phyloP scores from a whole-genome alignment of 768 basidiomycete genomes.

The Hygrocybe coccinea region DNA sequence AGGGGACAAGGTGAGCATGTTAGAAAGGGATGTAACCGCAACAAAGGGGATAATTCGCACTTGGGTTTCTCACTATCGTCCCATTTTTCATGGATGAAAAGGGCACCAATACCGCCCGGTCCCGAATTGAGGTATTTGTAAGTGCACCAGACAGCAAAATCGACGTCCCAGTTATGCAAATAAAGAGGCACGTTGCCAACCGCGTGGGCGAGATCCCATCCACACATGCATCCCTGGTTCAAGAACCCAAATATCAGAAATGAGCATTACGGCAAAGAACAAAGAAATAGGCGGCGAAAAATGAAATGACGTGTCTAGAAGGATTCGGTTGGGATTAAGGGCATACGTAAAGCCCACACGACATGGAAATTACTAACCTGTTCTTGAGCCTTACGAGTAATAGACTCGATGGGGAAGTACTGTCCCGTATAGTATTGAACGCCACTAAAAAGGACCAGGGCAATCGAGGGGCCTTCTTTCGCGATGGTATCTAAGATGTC shows the following conservation, averaged over 20 bases:
- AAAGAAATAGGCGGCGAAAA: not conserved
- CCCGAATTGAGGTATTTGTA: slow-evolving; percentile 98
- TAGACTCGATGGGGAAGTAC: slow-evolving; percentile 79
- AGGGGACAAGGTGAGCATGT: slow-evolving; percentile 7
- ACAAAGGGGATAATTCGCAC: slow-evolving; percentile 34
- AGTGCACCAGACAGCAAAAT: slow-evolving; percentile 98
- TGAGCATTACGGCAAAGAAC: slow-evolving; percentile 6
- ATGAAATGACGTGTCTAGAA: not conserved
- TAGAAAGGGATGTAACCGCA: not conserved
- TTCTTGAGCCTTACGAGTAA: slow-evolving; percentile 80
- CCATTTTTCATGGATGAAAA: slow-evolving; percentile 86
- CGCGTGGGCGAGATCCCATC: slow-evolving; percentile 96
- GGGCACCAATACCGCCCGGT: slow-evolving; percentile 94
- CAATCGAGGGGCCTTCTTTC: slow-evolving; percentile 69
- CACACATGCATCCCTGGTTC: slow-evolving; percentile 82
- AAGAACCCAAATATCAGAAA: slow-evolving; percentile 13
- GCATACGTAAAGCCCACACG: slow-evolving; percentile 7
- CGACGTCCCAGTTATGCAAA: slow-evolving; percentile 90
- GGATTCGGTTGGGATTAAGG: not conserved
- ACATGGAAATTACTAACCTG: slow-evolving; percentile 48
- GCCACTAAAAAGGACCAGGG: slow-evolving; percentile 88
- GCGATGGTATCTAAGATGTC: slow-evolving; percentile 80
- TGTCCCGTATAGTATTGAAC: slow-evolving; percentile 98
- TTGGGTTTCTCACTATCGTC: slow-evolving; percentile 55
- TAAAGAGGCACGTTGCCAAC: slow-evolving; percentile 87